phyloP scores from a whole-genome alignment of 1,284 basidiomycete genomes.

The Puccinia polysora region DNA sequence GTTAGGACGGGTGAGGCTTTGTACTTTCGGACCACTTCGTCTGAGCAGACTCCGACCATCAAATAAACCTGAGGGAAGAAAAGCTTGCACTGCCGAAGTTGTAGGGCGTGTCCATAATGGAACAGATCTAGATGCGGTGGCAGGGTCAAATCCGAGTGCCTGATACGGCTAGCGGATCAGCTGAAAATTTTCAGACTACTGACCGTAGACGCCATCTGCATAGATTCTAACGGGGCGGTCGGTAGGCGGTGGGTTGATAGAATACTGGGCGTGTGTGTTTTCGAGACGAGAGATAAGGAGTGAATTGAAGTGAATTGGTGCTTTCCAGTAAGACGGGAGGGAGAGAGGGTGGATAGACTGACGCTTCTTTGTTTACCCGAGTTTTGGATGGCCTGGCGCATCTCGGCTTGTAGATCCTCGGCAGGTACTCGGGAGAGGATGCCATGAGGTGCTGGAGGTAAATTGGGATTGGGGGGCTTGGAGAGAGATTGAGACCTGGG shows the following conservation, averaged over 20 bases:
- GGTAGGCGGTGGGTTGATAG: constrained; percentile 73
- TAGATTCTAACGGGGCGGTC: constrained; percentile 82
- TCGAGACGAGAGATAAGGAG: constrained; percentile 51
- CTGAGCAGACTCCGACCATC: constrained; percentile 81
- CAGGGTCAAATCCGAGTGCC: too few species aligned
- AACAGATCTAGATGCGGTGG: constrained; percentile 93
- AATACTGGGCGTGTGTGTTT: constrained; percentile 62
- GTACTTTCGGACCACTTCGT: constrained; percentile 68
- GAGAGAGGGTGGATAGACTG: neutral
- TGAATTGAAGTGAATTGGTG: neutral
- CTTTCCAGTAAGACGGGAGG: neutral
- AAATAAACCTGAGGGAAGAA: constrained; percentile 83
- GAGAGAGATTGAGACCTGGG: neutral
- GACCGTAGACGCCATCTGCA: constrained; percentile 61
- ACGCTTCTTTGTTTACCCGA: constrained; percentile 40
- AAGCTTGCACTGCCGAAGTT: constrained; percentile 89
- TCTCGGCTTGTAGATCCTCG: constrained; percentile 35
- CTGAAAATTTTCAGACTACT: too few species aligned
- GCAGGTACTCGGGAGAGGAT: constrained; percentile 27
- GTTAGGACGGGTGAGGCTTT: constrained; percentile 75
- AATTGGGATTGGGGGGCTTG: constrained; percentile 28
- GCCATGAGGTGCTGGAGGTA: constrained; percentile 33
- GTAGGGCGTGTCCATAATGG: constrained; percentile 89
- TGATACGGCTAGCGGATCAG: too few species aligned
- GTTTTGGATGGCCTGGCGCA: constrained; percentile 32